Base-by-base conservation (phyloP, 371 early-diverging fungal species). In the Mortierella polycephala region DNA sequence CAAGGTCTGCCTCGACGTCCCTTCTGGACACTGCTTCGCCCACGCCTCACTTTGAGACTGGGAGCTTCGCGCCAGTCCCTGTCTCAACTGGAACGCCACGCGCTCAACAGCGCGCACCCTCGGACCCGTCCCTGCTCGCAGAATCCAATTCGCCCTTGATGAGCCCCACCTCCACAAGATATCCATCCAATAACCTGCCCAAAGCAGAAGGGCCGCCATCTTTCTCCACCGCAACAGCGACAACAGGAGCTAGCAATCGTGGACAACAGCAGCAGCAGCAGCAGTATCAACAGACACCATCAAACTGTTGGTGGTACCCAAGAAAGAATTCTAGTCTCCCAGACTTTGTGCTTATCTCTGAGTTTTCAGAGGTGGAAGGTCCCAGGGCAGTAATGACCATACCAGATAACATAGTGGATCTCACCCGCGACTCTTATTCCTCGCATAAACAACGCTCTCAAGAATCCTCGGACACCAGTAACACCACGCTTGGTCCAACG, bases 351-450 rank as follows among this genome's bases (percentile, higher is more conserved):
- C 83, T 87, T 42, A 83, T 88, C 20, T 84, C 87, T 42, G 89
- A 88, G 64, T 88, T 88, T 67, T 88, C 89, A 53, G 89, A 88
- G 61, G 54, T 88, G 44, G 87, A 88, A 68, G 89, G 89, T 0
- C 89, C 89, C 7, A 60, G 86, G 16, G 85, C 89, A 0, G 71
- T 87, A 14, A 86, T 86, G 49, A 77, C 87, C 7, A 84, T 88
- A 5, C 75, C 82, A 9, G 84, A 82, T 9, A 62, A 77, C 23
- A 60, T 79, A 18, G 64, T 82, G 23, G 79, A 82, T 64, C 54
- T 82, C 61, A 86, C 85, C 23, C 76, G 82, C 37, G 81, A 77
- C 39, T 63, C 80, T 14, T 66, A 69, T 56, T 65, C 58, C 5
- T 69, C 69, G 11, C 47, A 53, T 49, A 70, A 82, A 52, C 70